These are phyloP conservation scores for Epithemia pelagica DNA, from an alignment of 108 stramenopile genomes.

Conservation along the genomic window DNA sequence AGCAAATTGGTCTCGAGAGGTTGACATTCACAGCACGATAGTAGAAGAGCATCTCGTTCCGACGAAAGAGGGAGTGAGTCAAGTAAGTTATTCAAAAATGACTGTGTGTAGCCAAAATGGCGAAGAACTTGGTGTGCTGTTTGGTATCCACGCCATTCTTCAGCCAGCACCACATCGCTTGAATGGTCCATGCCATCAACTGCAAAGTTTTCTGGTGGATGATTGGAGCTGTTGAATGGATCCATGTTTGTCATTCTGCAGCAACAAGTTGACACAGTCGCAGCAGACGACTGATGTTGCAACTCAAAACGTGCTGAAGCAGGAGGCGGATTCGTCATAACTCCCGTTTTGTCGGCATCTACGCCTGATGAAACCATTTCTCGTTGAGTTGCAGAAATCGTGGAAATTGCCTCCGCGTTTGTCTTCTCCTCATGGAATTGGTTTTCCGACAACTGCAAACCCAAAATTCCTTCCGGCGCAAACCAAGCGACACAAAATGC, in stretches of 20 bases:
- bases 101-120: conserved; percentile 59
- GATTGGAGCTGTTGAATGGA: no score
- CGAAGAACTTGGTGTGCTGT: conserved; percentile 52
- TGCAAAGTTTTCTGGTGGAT: neutral
- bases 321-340: neutral
- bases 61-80: conserved; percentile 10
- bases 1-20: conserved; percentile 12
- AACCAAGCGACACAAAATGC: conserved; percentile 80
- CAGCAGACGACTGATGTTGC: neutral
- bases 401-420: neutral
- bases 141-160: conserved; percentile 63
- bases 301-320: neutral
- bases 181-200: neutral
- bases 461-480: conserved; percentile 39
- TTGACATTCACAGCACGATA: neutral
- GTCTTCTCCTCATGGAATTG: neutral
- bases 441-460: neutral
- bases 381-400: neutral
- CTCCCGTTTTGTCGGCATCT: neutral
- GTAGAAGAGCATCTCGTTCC: neutral
- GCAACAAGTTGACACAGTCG: neutral
- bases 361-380: no score
- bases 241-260: neutral
- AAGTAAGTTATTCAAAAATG: conserved; percentile 42
- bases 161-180: neutral